These are phyloP conservation scores for Wallacemonas sp. DNA, from an alignment of 208 protist species.

Conservation along the genomic window DNA sequence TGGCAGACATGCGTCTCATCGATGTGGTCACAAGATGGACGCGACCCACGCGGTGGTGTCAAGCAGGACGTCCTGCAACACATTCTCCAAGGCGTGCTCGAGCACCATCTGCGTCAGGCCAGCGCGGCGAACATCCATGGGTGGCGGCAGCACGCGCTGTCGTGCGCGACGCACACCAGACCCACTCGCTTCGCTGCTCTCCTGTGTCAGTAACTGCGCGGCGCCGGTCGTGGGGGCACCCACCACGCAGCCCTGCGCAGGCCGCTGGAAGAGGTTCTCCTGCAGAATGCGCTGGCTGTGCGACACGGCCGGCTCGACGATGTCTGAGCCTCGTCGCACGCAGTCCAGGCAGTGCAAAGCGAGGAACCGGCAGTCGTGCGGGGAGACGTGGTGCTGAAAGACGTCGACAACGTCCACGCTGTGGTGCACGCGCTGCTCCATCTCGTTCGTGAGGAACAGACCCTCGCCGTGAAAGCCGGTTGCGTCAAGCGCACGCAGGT, in stretches of 20 bases:
- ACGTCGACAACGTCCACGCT: slow-evolving; percentile 12
- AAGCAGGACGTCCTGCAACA: slow-evolving; percentile 53
- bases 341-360: slow-evolving; percentile 24
- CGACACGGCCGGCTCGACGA: slow-evolving; percentile 17
- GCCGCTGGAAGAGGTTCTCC: slow-evolving; percentile 37
- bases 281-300: slow-evolving; percentile 21
- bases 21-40: slow-evolving; percentile 9
- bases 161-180: background rate
- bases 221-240: background rate
- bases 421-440: background rate
- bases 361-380: slow-evolving; percentile 20
- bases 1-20: background rate
- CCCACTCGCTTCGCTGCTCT: background rate
- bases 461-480: slow-evolving; percentile 21
- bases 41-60: slow-evolving; percentile 68
- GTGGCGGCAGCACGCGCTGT: slow-evolving; percentile 9
- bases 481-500: slow-evolving; percentile 21
- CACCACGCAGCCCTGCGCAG: background rate
- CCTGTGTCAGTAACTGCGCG: background rate
- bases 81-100: slow-evolving; percentile 60
- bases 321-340: slow-evolving; percentile 11
- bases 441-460: slow-evolving; percentile 22
- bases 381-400: slow-evolving; percentile 21
- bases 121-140: slow-evolving; percentile 42
- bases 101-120: slow-evolving; percentile 52